A percentile compares a stretch with the other conserved stretches of the same genome.
Conservation (phyloP, 768 basidiomycete species). For the Pulveroboletus ravenelii region DNA sequence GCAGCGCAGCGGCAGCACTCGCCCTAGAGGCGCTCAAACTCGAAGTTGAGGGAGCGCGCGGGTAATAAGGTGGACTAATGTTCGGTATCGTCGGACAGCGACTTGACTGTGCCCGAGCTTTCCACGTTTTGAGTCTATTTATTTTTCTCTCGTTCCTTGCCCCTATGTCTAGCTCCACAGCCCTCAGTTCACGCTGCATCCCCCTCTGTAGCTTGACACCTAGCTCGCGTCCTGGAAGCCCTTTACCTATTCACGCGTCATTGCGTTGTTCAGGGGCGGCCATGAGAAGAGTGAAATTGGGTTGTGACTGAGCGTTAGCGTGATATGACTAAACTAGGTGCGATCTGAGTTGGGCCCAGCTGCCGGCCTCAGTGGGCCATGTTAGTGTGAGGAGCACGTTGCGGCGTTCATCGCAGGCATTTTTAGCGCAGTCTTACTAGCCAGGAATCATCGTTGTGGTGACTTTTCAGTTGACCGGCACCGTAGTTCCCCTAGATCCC, state of each 20-base stretch:
- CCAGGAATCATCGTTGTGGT: slow-evolving; percentile 15
- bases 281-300: slow-evolving; percentile 5
- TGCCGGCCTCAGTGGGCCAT: background rate
- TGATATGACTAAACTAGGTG: slow-evolving; percentile 10
- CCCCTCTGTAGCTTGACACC: slow-evolving; percentile 7
- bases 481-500: background rate
- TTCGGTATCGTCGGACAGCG: background rate
- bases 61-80: slow-evolving; percentile 7
- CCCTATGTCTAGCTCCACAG: background rate
- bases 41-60: slow-evolving; percentile 16
- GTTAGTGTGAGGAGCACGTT: slow-evolving; percentile 4
- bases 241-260: slow-evolving; percentile 9
- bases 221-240: slow-evolving; percentile 1
- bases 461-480: slow-evolving; percentile 20
- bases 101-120: background rate
- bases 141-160: slow-evolving; percentile 1
- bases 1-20: slow-evolving; percentile 34
- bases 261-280: slow-evolving; percentile 2
- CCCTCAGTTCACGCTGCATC: background rate
- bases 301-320: background rate
- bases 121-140: slow-evolving; percentile 1
- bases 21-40: slow-evolving; percentile 36
- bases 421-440: background rate
- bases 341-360: slow-evolving; percentile 2
- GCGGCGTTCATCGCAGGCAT: slow-evolving; percentile 13